Evolutionary conservation across 2,329 filamentous ascomycete species (phyloP).

Genomic region (Pseudogymnoascus sp.): DNA sequence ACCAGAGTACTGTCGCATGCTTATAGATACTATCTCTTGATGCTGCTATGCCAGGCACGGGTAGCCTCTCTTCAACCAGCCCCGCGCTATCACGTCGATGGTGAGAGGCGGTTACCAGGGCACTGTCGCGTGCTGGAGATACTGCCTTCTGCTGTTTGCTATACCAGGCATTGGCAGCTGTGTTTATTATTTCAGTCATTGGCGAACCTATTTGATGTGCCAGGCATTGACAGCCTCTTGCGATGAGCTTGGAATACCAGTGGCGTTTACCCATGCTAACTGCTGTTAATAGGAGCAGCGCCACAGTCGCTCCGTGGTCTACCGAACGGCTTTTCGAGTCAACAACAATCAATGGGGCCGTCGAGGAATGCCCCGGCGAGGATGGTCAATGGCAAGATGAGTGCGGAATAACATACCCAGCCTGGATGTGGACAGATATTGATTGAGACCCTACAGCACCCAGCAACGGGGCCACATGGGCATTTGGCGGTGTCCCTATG

Average conservation of each 20-base stretch:
- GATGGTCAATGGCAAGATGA: conserved; percentile 57
- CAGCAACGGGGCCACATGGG: conserved; percentile 41
- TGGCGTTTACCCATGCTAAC: not conserved
- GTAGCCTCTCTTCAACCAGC: not conserved
- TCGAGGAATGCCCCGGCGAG: conserved; percentile 48
- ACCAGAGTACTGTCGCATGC: not conserved
- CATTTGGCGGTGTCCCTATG: conserved; percentile 55
- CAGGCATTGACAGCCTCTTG: not conserved
- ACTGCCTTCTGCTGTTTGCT: not conserved
- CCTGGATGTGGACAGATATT: conserved; percentile 3
- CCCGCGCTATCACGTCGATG: not conserved
- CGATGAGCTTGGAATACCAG: not conserved
- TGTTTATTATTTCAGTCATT: not conserved
- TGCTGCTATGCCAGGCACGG: not conserved
- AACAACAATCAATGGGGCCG: conserved; percentile 49
- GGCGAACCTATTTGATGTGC: not conserved
- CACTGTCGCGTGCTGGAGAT: not conserved
- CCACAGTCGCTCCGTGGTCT: conserved; percentile 55
- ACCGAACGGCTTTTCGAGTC: conserved; percentile 49
- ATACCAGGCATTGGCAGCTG: not conserved
- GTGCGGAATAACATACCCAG: conserved; percentile 34
- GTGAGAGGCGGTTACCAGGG: not conserved
- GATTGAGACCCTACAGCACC: conserved; percentile 24
- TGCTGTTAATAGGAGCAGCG: conserved; percentile 40
- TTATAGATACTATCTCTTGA: not conserved